A percentile compares a stretch with the other conserved stretches of the same genome.
Evolutionary conservation across 2,329 filamentous ascomycete species (phyloP).

Genomic region (Aspergillus neotritici): DNA sequence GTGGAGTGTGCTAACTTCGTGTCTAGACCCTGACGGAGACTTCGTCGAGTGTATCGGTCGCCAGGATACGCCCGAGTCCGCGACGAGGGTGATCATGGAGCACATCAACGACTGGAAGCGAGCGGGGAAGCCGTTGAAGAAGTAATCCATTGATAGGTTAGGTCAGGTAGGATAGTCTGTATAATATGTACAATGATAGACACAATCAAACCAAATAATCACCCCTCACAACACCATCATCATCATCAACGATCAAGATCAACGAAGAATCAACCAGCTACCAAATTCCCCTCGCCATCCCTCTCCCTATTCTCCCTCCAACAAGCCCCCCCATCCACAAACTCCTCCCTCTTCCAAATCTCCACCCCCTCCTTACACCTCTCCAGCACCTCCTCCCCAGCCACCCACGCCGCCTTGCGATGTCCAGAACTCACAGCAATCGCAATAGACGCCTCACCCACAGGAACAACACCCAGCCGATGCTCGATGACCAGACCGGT

Average conservation of each 20-base stretch:
- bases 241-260: background rate
- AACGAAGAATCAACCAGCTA: background rate
- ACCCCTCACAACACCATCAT: background rate
- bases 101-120: constrained; percentile 77
- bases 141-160: constrained; percentile 15
- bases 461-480: constrained; percentile 75
- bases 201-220: constrained; percentile 1
- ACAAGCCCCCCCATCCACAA: constrained; percentile 63
- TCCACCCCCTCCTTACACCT: constrained; percentile 81
- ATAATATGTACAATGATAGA: constrained; percentile 4
- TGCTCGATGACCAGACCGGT: constrained; percentile 75
- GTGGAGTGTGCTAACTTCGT: constrained; percentile 2
- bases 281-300: constrained; percentile 41
- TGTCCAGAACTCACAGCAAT: constrained; percentile 82
- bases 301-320: constrained; percentile 88
- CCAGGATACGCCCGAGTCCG: constrained; percentile 86
- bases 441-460: constrained; percentile 89
- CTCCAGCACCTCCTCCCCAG: constrained; percentile 84
- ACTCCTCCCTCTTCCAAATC: constrained; percentile 92
- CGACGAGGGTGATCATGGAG: constrained; percentile 73
- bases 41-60: constrained; percentile 95
- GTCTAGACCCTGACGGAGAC: constrained; percentile 81
- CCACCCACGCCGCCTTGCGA: constrained; percentile 76
- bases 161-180: constrained; percentile 6
- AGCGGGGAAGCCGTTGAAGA: constrained; percentile 48